Conservation (phyloP, 805 yeast genomes). For the Metschnikowia peoriensis region DNA sequence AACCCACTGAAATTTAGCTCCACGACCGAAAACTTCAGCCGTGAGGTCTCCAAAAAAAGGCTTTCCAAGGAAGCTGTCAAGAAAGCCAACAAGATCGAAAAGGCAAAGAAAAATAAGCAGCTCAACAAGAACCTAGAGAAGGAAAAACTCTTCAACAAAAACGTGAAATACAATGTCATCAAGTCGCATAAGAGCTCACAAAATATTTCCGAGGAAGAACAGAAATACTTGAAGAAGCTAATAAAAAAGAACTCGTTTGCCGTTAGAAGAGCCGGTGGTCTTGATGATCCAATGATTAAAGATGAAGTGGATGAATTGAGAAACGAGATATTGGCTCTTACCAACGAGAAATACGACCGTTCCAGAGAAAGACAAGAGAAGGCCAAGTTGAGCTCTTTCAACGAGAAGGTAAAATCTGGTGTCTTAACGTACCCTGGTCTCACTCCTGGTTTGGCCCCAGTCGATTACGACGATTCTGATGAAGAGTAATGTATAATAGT, state of each 20-base stretch:
- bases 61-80: conserved; percentile 19
- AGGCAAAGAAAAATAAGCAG: conserved; percentile 22
- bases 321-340: conserved; percentile 25
- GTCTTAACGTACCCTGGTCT: conserved; percentile 56
- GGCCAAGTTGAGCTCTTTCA: conserved; percentile 25
- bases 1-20: conserved; percentile 9
- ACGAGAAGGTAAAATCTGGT: conserved; percentile 44
- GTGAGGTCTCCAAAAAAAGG: conserved; percentile 16
- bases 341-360: conserved; percentile 26
- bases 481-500: conserved; percentile 19
- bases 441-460: conserved; percentile 86
- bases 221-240: conserved; percentile 38
- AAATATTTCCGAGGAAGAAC: conserved; percentile 30
- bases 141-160: conserved; percentile 33
- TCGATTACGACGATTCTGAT: conserved; percentile 43
- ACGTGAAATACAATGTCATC: conserved; percentile 39
- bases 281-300: conserved; percentile 31
- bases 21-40: conserved; percentile 17
- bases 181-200: conserved; percentile 28
- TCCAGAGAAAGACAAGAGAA: conserved; percentile 20
- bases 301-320: conserved; percentile 31
- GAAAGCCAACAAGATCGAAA: conserved; percentile 19
- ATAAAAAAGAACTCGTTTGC: conserved; percentile 36
- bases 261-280: conserved; percentile 26
- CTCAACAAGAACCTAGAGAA: conserved; percentile 29